Evolutionary conservation across 768 basidiomycete species (phyloP), one percentile per base, ranked within the genome.

Genomic region (Boletellus emodensis): DNA sequence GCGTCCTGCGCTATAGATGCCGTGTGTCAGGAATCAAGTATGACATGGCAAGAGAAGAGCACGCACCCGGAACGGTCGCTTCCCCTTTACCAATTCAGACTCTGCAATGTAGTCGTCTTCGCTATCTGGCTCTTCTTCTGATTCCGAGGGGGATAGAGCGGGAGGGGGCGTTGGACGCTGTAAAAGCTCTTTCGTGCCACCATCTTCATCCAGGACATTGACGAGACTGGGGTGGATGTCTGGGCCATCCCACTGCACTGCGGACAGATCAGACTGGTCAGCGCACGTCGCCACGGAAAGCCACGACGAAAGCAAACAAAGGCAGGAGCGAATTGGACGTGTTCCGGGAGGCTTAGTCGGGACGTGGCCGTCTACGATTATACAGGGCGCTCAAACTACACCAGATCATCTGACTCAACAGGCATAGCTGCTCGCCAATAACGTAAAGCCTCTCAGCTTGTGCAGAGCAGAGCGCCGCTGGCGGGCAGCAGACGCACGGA

Each of bases 231-330:
- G 80, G 39, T 83, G 54, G 4, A 77, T 80, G 17, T 82, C 81
- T 24, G 74, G 69, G 1, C 81, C 85, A 62, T 91, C 87, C 85
- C 86, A 90, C 56, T 76, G 67, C 82, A 82, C 88, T 90, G 66
- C 38, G 51, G 65, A 62, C 53, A 48, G 62, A 56, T 61, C 36
- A 54, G 59, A 56, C 48, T 59, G 51, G 60, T 66, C 58, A 68
- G 71, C 64, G 61, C 55, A 55, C 24, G 46, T 57, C 50, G 49
- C 30, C 41, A 54, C 49, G 11, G 15, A 50, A 50, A 48, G 57
- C 48, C 51, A 53, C 43, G 48, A 56, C 35, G 28, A 54, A 51
- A 58, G 53, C 46, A 50, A 56, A 57, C 12, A 35, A 55, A 52
- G 39, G 40, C 30, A n/a, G 34, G 40, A 40, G 22, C 24, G 34